phyloP scores from a whole-genome alignment of 495 filamentous ascomycete genomes.

The Parathielavia appendiculata region DNA sequence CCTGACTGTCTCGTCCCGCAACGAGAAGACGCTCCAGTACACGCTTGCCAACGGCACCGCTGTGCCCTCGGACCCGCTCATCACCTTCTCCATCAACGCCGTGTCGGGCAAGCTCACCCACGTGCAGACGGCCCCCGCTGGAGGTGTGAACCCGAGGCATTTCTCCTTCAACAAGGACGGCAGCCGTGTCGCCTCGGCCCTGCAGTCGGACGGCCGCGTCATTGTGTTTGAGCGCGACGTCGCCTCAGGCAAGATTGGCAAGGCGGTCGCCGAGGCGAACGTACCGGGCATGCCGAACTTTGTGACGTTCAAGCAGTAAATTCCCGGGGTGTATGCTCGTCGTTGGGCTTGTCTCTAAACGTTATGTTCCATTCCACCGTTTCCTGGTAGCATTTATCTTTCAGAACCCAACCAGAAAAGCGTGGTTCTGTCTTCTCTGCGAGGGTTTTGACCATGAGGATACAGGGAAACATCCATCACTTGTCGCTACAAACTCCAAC shows the following conservation, averaged over 20 bases:
- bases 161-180: slow-evolving; percentile 62
- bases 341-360: no score
- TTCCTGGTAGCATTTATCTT: no score
- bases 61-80: slow-evolving; percentile 43
- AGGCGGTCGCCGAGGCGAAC: slow-evolving; percentile 45
- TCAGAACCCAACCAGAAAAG: no score
- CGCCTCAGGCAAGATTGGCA: slow-evolving; percentile 50
- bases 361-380: no score
- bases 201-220: slow-evolving; percentile 55
- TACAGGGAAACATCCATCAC: no score
- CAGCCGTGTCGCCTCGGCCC: slow-evolving; percentile 55
- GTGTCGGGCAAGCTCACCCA: slow-evolving; percentile 47
- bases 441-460: neutral
- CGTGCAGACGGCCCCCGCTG: slow-evolving; percentile 49
- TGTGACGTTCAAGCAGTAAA: slow-evolving; percentile 56
- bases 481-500: neutral
- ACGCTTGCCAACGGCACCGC: slow-evolving; percentile 39
- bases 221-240: slow-evolving; percentile 56
- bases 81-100: slow-evolving; percentile 43
- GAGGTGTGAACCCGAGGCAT: slow-evolving; percentile 57
- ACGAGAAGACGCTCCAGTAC: slow-evolving; percentile 49
- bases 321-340: no score
- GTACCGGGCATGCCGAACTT: slow-evolving; percentile 51
- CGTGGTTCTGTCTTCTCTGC: neutral
- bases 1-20: slow-evolving; percentile 60